Base-by-base conservation (phyloP, 2,329 filamentous ascomycete genomes). In the Colletotrichum zoysiae region DNA sequence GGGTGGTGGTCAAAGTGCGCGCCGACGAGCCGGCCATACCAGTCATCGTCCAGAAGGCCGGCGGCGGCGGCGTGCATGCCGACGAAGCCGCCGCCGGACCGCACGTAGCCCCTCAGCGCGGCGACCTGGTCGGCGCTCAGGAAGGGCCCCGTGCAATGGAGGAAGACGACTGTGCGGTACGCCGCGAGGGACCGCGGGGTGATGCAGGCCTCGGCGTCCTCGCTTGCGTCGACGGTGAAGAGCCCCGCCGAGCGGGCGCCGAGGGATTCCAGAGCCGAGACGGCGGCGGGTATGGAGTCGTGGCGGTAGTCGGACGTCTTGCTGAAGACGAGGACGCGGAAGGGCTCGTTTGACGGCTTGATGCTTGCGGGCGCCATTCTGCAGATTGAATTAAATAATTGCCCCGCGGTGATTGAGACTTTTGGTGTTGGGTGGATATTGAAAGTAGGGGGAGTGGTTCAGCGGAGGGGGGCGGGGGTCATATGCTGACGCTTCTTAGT, bases 11-110 rank as follows among this genome's bases (percentile, higher is more conserved):
- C 77, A 51, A 84, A 84, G 1, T 79, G 77, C 16, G 76, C 81
- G 40, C 83, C 83, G 40, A 84, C 76, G 20, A 84, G 76, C 5
- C 75, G 74, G 20, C 78, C 80, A 70, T 84, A 84, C 79, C 81
- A 83, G 3, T 77, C 76, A 9, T 78, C 76, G 0, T 75, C 77
- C 18, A 74, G 74, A 75, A 84, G 78, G 12, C 77, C 82, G 2
- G 77, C 76, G 2, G 80, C 76, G 1, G 83, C 82, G 42, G 79
- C 81, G 72, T 85, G 83, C n/a, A 85, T 77, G 30, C 78, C 83
- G 0, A 85, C 81, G 50, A 84, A 75, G 2, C 82, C 82, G 26
- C 81, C 80, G 16, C 83, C 81, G 23, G 66, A 57, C 18, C 74
- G 75, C 35, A 84, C 77, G 51, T 79, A 82, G 5, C 46, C 69